phyloP scores from a whole-genome alignment of 2,329 filamentous ascomycete genomes.

The Diaporthe longicolla region DNA sequence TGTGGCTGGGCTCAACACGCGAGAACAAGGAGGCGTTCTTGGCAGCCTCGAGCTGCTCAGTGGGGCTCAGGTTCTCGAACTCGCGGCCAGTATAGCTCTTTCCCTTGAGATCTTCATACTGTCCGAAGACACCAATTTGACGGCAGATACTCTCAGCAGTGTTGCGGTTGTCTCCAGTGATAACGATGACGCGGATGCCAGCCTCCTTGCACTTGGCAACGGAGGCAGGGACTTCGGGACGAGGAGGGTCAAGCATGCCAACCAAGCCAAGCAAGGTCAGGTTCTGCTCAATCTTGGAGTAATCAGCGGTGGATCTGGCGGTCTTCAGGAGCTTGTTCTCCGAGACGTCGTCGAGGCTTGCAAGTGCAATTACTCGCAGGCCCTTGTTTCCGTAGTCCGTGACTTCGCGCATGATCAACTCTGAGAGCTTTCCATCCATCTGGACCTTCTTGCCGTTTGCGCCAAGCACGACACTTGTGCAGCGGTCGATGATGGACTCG shows the following conservation, averaged over 20 bases:
- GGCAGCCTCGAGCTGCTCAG: constrained; percentile 86
- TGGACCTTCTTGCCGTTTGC: constrained; percentile 82
- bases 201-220: constrained; percentile 92
- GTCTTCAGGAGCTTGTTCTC: constrained; percentile 77
- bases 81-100: constrained; percentile 97
- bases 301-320: constrained; percentile 87
- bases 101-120: constrained; percentile 84
- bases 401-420: constrained; percentile 83
- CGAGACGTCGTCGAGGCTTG: constrained; percentile 82
- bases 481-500: constrained; percentile 93
- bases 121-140: constrained; percentile 93
- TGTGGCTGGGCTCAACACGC: constrained; percentile 94
- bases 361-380: constrained; percentile 94
- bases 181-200: constrained; percentile 96
- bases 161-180: constrained; percentile 98
- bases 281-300: constrained; percentile 89
- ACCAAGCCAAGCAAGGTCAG: constrained; percentile 95
- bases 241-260: constrained; percentile 96
- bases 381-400: constrained; percentile 92
- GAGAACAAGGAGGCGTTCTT: constrained; percentile 93
- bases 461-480: constrained; percentile 85
- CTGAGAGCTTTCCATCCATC: constrained; percentile 77
- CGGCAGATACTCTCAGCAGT: constrained; percentile 98
- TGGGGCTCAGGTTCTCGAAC: constrained; percentile 86
- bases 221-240: constrained; percentile 88